Evolutionary conservation across 148 eudicot species (phyloP).

Genomic region (Chenopodium album): DNA sequence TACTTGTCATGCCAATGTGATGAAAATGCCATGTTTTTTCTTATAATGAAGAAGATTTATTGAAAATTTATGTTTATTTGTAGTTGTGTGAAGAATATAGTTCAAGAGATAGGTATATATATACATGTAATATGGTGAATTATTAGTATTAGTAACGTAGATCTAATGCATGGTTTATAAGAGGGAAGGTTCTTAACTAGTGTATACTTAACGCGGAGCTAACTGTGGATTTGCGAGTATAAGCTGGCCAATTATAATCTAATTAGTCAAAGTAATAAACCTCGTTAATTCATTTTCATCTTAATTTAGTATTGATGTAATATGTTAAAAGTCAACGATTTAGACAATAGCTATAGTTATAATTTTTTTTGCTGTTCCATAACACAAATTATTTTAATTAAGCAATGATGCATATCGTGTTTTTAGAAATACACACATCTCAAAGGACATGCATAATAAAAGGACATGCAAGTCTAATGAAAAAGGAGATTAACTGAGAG

Average conservation of each 20-base stretch:
- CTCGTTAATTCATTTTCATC: not conserved
- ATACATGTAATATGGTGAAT: not conserved
- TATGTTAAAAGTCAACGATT: not conserved
- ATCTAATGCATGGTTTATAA: not conserved
- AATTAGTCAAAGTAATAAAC: not conserved
- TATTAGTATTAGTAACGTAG: not conserved
- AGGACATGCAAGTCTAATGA: no score
- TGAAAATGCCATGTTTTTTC: slow-evolving; percentile 7
- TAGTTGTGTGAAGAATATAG: slow-evolving; percentile 13
- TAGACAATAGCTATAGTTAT: no score
- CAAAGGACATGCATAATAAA: no score
- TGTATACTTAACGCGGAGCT: slow-evolving; percentile 13
- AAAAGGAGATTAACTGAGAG: no score
- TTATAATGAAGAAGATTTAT: not conserved
- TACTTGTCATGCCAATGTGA: slow-evolving; percentile 1
- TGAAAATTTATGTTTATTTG: not conserved
- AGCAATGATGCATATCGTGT: no score
- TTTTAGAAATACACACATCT: no score
- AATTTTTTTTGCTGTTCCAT: no score
- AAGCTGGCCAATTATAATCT: slow-evolving; percentile 19
- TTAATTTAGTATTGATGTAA: not conserved
- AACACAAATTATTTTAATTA: no score
- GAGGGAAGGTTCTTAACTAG: slow-evolving; percentile 3
- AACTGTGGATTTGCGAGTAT: not conserved
- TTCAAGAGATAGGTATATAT: not conserved